These are phyloP conservation scores for Backusella macrospora DNA, from an alignment of 192 early-diverging fungal genomes.

Conservation along the genomic window DNA sequence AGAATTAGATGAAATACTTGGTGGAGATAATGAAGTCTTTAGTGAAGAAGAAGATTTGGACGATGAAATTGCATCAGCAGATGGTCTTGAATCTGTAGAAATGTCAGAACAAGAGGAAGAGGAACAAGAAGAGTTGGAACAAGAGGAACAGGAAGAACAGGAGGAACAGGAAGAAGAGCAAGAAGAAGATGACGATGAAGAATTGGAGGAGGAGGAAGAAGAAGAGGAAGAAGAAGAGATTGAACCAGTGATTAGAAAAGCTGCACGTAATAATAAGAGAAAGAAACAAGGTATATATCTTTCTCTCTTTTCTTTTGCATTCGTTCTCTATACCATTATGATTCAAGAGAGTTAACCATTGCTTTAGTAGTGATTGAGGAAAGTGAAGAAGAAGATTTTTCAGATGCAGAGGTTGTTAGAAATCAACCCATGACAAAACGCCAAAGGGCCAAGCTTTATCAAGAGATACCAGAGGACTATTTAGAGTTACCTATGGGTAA, in stretches of 20 bases:
- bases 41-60: constrained; percentile 27
- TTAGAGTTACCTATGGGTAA: constrained; percentile 70
- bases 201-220: constrained; percentile 19
- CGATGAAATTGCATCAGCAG: constrained; percentile 20
- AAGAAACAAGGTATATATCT: not conserved
- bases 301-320: not conserved
- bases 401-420: constrained; percentile 32
- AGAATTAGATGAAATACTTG: constrained; percentile 25
- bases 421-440: constrained; percentile 66
- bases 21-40: constrained; percentile 15
- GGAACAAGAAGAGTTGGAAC: constrained; percentile 18
- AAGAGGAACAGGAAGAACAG: constrained; percentile 19
- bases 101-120: constrained; percentile 32
- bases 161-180: constrained; percentile 18
- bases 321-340: not conserved
- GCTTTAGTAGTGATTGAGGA: constrained; percentile 18
- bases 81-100: constrained; percentile 15
- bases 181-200: constrained; percentile 20
- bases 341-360: not conserved
- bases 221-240: constrained; percentile 2
- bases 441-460: constrained; percentile 68
- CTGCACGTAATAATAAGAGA: constrained; percentile 8
- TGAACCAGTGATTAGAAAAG: not conserved
- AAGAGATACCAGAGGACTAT: constrained; percentile 60
- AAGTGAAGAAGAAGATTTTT: constrained; percentile 18